Conservation (phyloP, 1,284 basidiomycete species). For the Laetiporus sulphureus region DNA sequence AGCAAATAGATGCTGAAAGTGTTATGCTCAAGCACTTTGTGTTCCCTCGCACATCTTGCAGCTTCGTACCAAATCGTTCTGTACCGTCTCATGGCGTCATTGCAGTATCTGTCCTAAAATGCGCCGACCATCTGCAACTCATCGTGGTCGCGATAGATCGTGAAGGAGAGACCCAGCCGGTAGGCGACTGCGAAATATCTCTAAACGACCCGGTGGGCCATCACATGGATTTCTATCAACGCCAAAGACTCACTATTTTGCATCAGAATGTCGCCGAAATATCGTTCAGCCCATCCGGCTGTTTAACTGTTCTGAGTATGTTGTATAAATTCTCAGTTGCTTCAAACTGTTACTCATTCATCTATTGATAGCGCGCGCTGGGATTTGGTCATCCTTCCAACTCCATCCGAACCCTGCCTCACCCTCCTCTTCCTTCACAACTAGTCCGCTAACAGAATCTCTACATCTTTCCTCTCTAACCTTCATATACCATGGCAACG, state of each 20-base stretch:
- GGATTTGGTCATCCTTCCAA: conserved; percentile 45
- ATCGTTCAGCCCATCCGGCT: conserved; percentile 43
- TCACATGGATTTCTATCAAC: background rate
- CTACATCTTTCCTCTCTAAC: conserved; percentile 30
- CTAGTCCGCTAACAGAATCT: conserved; percentile 28
- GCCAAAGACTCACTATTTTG: background rate
- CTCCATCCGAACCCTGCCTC: conserved; percentile 19
- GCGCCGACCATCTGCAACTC: conserved; percentile 9
- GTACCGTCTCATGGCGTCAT: conserved; percentile 25
- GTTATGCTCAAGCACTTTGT: conserved; percentile 37
- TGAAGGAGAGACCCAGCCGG: conserved; percentile 5
- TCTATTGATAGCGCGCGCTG: no score
- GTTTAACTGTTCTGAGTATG: conserved; percentile 44
- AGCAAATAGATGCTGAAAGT: conserved; percentile 12
- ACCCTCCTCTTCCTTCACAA: conserved; percentile 13
- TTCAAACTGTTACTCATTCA: conserved; percentile 32
- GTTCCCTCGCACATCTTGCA: conserved; percentile 35
- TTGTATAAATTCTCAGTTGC: conserved; percentile 10
- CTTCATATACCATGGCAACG: conserved; percentile 23
- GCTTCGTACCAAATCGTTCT: conserved; percentile 33
- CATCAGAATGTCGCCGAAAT: conserved; percentile 25
- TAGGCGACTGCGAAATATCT: conserved; percentile 15
- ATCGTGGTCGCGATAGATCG: conserved; percentile 11
- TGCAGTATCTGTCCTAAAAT: conserved; percentile 21
- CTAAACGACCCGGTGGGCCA: conserved; percentile 14